phyloP scores from a whole-genome alignment of 2,329 filamentous ascomycete species.

The Endocalyx cinctus region DNA sequence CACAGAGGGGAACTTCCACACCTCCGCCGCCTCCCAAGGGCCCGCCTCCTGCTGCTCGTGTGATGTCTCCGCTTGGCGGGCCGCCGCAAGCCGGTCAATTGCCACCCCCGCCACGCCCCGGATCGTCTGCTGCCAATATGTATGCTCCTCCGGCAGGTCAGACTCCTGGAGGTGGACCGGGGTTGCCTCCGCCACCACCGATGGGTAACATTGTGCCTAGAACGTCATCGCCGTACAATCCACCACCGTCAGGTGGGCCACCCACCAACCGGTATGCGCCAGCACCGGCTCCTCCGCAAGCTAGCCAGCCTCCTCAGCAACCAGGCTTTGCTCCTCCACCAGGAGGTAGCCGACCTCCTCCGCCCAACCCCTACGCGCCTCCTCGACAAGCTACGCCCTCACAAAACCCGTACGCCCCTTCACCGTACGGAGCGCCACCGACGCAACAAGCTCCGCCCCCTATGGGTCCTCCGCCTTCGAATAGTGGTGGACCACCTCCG shows the following conservation, averaged over 20 bases:
- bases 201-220: conserved; percentile 54
- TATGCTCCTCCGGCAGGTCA: conserved; percentile 57
- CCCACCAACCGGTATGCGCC: conserved; percentile 74
- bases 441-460: conserved; percentile 33
- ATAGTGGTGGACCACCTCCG: conserved; percentile 31
- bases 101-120: conserved; percentile 42
- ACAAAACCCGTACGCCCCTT: conserved; percentile 58
- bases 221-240: conserved; percentile 81
- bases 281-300: conserved; percentile 51
- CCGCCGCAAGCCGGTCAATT: conserved; percentile 45
- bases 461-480: conserved; percentile 34
- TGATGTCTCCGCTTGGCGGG: conserved; percentile 66
- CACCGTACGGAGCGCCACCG: conserved; percentile 42
- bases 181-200: conserved; percentile 39
- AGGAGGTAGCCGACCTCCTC: conserved; percentile 40
- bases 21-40: conserved; percentile 83
- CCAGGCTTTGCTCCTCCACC: conserved; percentile 24
- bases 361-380: conserved; percentile 42
- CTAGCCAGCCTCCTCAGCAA: conserved; percentile 38
- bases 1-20: conserved; percentile 58
- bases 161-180: conserved; percentile 21
- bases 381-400: conserved; percentile 42
- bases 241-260: conserved; percentile 66
- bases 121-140: conserved; percentile 54
- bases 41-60: conserved; percentile 59